Base-by-base conservation (phyloP, 768 basidiomycete genomes). In the Kwoniella sp. region DNA sequence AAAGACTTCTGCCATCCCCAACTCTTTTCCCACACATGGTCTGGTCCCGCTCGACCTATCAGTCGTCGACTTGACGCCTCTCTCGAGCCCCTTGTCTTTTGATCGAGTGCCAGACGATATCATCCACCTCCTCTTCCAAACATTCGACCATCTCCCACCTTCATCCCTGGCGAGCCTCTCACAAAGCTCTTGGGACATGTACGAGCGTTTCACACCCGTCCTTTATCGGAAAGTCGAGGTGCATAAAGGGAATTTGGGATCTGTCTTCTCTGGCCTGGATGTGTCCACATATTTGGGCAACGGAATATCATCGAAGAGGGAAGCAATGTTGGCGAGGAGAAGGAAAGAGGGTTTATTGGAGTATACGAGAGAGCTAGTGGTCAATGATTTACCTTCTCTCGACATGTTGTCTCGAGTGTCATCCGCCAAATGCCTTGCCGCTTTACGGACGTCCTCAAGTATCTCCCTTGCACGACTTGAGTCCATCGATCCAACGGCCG, bases 191-290 rank as follows among this genome's bases (percentile, higher is more conserved):
- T 51, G 21, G 49, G 58, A 52, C 0, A 25, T 60, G 49, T 21
- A 60, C 50, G 25, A 53, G 22, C 48, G 58, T n/a, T 60, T 60
- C 58, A 49, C 58, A 8, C 58, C 58, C 0, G 37, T 60, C 24
- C 25, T 60, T 33, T 53, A 40, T 33, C 21, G 27, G 5, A 24
- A n/a, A 4, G 17, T 60, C 33, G 19, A 52, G 15, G 17, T 60
- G 5, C 0, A 60, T 24, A 60, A 60, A 25, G 30, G 29, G 17
- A 60, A 60, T n/a, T 19, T 33, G 3, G 37, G 24, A 21, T 40
- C 36, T 60, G 36, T 60, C 25, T 40, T 60, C 15, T 19, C 22
- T 26, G 58, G 58, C 10, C 29, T 52, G 36, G 40, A 19, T 7
- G 21, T 2, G 22, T 44, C 36, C 40, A 56, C n/a, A 56, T n/a